A percentile compares a stretch with the other conserved stretches of the same genome.
These are phyloP conservation scores for Euphorbia corollata DNA, from an alignment of 441 rosid species.

Conservation along the genomic window DNA sequence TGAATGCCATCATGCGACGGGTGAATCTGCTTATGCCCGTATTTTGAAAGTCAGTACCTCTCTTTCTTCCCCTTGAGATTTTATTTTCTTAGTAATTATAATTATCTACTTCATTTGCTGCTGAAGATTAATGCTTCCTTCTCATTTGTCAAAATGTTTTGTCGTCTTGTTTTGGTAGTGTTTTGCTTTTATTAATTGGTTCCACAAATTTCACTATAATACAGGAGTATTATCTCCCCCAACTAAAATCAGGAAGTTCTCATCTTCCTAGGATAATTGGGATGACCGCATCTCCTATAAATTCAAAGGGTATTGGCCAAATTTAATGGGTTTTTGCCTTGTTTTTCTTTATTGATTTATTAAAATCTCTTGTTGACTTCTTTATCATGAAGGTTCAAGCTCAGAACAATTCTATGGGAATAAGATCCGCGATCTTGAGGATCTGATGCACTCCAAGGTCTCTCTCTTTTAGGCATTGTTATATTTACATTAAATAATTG, in stretches of 20 bases:
- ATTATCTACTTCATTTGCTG: neutral
- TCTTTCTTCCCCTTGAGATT: neutral
- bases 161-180: neutral
- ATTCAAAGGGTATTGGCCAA: constrained; percentile 49
- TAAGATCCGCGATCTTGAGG: constrained; percentile 57
- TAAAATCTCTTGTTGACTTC: constrained; percentile 1
- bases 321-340: neutral
- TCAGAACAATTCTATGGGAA: constrained; percentile 40
- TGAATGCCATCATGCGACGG: constrained; percentile 87
- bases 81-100: neutral
- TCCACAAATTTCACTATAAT: constrained; percentile 15
- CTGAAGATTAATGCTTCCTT: neutral
- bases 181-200: neutral
- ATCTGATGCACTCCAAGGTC: constrained; percentile 79
- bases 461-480: constrained; percentile 5
- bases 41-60: constrained; percentile 63
- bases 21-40: constrained; percentile 66
- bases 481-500: neutral
- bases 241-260: constrained; percentile 23
- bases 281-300: constrained; percentile 92
- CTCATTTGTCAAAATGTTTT: no score
- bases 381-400: constrained; percentile 35
- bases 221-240: constrained; percentile 79
- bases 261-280: constrained; percentile 78
- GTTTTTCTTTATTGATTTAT: neutral